phyloP scores from a whole-genome alignment of 2,329 filamentous ascomycete genomes.

The Triangularia verruculosa region DNA sequence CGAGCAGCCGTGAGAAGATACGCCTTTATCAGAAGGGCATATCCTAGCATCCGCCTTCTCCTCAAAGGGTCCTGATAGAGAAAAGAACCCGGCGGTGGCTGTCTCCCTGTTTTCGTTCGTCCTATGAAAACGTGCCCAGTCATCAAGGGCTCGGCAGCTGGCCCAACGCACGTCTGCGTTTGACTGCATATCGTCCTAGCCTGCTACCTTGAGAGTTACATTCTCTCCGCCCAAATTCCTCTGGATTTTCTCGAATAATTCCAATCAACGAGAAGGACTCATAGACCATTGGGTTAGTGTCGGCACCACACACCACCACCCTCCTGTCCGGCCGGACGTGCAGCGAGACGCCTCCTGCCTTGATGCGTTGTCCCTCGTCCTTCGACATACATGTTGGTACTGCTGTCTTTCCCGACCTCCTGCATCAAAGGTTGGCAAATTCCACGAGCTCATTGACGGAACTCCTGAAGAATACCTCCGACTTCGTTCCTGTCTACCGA shows the following conservation, averaged over 20 bases:
- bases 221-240: slow-evolving; percentile 27
- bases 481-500: background rate
- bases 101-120: slow-evolving; percentile 12
- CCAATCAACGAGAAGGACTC: background rate
- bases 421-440: background rate
- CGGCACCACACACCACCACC: background rate
- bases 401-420: background rate
- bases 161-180: slow-evolving; percentile 27
- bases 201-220: slow-evolving; percentile 28
- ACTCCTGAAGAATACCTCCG: background rate
- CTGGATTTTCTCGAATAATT: slow-evolving; percentile 24
- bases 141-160: slow-evolving; percentile 32
- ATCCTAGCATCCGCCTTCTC: background rate
- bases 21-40: background rate
- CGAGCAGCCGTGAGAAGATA: background rate
- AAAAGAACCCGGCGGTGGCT: slow-evolving; percentile 23
- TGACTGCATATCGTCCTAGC: slow-evolving; percentile 28
- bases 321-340: slow-evolving; percentile 12
- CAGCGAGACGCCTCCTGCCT: slow-evolving; percentile 28
- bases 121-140: slow-evolving; percentile 45
- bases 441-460: background rate
- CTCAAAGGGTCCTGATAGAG: background rate
- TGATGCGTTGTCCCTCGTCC: slow-evolving; percentile 20
- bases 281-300: slow-evolving; percentile 15
- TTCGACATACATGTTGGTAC: background rate